Conservation (phyloP, 208 protist genomes). For the Herpetomonas muscarum region DNA sequence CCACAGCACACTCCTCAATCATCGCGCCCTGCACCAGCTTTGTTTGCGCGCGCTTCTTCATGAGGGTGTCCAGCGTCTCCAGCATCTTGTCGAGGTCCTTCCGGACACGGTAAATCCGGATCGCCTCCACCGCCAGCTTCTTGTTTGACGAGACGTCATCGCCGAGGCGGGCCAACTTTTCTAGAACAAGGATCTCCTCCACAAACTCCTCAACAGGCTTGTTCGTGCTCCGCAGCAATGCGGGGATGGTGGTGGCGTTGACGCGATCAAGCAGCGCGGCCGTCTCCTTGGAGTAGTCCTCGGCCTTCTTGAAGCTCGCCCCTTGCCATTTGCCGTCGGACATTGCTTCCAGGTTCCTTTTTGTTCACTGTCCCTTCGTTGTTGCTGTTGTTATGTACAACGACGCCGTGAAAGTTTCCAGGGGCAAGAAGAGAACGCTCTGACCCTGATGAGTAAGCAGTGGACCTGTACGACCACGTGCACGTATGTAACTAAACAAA, state of each 20-base stretch:
- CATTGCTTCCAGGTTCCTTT: slow-evolving; percentile 16
- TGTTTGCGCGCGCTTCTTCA: slow-evolving; percentile 93
- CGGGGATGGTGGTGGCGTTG: slow-evolving; percentile 70
- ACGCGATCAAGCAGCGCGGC: slow-evolving; percentile 60
- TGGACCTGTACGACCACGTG: too few relatives aligned
- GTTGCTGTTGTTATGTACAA: too few relatives aligned
- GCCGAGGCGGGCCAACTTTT: slow-evolving; percentile 89
- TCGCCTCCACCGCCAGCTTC: slow-evolving; percentile 81
- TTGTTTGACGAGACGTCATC: slow-evolving; percentile 70
- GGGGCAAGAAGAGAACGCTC: too few relatives aligned
- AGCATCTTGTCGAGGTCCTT: slow-evolving; percentile 81
- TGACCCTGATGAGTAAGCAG: too few relatives aligned
- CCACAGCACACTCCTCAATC: slow-evolving; percentile 78
- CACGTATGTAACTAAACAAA: too few relatives aligned
- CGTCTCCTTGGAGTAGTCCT: slow-evolving; percentile 74
- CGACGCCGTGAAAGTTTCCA: too few relatives aligned
- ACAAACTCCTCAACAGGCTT: slow-evolving; percentile 72
- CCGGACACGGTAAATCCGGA: slow-evolving; percentile 85
- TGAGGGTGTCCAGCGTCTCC: slow-evolving; percentile 81
- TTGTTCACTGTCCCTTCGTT: not conserved
- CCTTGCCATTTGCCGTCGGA: slow-evolving; percentile 82
- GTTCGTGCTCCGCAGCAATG: slow-evolving; percentile 61
- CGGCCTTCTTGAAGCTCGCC: slow-evolving; percentile 84
- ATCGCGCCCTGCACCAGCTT: slow-evolving; percentile 92
- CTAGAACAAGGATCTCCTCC: slow-evolving; percentile 79